Percentiles rank a stretch among this genome's conserved stretches.
Evolutionary conservation across 1,139 yeast species (phyloP).

Genomic region (Sugiyamaella xylanicola): DNA sequence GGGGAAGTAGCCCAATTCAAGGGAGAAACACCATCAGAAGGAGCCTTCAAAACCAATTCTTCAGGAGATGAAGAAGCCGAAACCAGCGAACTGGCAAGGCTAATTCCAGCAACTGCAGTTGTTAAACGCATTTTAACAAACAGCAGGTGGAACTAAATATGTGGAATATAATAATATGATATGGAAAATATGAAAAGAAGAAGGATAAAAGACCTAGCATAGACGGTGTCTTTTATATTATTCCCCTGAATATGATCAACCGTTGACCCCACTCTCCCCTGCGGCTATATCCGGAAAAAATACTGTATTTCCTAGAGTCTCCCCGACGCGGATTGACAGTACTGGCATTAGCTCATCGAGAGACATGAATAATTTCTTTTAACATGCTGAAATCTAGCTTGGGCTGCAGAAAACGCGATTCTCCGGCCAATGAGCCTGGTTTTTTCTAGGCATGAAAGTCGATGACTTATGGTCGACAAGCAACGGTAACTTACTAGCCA

Average conservation of each 20-base stretch:
- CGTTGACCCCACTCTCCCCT: background rate
- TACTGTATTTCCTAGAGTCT: background rate
- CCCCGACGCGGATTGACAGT: background rate
- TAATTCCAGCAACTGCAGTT: slow-evolving; percentile 10
- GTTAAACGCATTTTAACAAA: slow-evolving; percentile 14
- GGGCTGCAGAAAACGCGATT: background rate
- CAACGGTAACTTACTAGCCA: background rate
- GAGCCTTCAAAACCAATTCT: slow-evolving; percentile 11
- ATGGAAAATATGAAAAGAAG: background rate
- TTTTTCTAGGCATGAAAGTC: background rate
- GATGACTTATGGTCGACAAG: background rate
- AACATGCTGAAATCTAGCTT: background rate
- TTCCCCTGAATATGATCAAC: background rate
- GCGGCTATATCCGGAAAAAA: slow-evolving; percentile 5
- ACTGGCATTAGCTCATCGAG: slow-evolving; percentile 17
- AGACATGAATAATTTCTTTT: slow-evolving; percentile 4
- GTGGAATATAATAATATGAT: too few species aligned
- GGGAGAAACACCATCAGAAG: slow-evolving; percentile 8
- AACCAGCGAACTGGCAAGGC: slow-evolving; percentile 10
- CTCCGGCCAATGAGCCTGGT: background rate
- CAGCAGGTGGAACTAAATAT: too few species aligned
- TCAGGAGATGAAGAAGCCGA: slow-evolving; percentile 18
- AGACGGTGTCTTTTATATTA: slow-evolving; percentile 5
- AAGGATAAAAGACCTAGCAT: background rate
- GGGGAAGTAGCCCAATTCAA: slow-evolving; percentile 28